Conservation (phyloP, 306 rosid genomes). For the Vigna trinervia region DNA sequence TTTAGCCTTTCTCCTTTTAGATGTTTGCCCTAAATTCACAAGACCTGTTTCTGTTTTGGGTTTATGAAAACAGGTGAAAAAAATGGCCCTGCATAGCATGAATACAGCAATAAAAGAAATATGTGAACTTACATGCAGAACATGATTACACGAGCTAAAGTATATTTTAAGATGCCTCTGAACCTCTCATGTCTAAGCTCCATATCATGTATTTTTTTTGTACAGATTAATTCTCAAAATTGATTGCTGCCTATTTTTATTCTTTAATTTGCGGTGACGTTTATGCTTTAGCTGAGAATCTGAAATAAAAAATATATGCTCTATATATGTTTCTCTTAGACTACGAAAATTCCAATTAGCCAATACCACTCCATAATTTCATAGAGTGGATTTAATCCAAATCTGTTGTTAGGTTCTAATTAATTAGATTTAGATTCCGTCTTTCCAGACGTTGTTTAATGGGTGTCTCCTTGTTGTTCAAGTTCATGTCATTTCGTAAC, state of each 20-base stretch:
- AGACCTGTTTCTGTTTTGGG: constrained; percentile 13
- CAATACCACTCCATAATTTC: too few relatives aligned
- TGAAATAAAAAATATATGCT: constrained; percentile 31
- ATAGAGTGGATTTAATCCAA: too few relatives aligned
- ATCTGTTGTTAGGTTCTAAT: too few relatives aligned
- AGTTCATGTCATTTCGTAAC: too few relatives aligned
- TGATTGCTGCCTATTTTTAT: constrained; percentile 34
- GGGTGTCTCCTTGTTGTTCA: too few relatives aligned
- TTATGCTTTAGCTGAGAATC: constrained; percentile 37
- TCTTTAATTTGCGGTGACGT: constrained; percentile 2
- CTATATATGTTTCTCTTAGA: background rate
- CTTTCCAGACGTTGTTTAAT: too few relatives aligned
- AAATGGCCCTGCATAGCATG: constrained; percentile 76
- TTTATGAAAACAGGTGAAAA: constrained; percentile 74
- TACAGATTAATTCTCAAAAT: constrained; percentile 44
- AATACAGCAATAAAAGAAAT: constrained; percentile 80
- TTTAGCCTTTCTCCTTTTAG: constrained; percentile 23
- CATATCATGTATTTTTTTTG: constrained; percentile 28
- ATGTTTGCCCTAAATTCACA: constrained; percentile 27
- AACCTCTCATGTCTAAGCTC: background rate
- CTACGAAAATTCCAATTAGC: too few relatives aligned
- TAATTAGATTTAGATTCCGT: too few relatives aligned
- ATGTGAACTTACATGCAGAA: constrained; percentile 78
- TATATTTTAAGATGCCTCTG: background rate
- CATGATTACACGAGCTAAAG: constrained; percentile 51